Percentiles rank a stretch among this genome's conserved stretches.
Conservation (phyloP, 257 asterid genomes). For the Gentiana straminea region DNA sequence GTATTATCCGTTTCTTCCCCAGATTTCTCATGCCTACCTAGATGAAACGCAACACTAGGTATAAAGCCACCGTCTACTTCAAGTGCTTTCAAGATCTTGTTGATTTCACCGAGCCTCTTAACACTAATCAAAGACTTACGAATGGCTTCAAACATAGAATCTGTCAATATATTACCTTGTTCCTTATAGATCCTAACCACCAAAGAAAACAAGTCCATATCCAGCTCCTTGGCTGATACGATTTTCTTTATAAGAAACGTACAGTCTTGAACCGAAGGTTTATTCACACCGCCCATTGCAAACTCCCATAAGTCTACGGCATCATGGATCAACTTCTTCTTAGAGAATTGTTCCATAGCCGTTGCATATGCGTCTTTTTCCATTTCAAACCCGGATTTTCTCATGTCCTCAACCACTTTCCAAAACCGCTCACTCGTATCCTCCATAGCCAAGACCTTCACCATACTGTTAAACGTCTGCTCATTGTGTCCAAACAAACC, state of each 20-base stretch:
- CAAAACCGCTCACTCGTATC: constrained; percentile 49
- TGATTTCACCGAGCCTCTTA: constrained; percentile 56
- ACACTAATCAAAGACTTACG: constrained; percentile 67
- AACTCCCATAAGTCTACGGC: constrained; percentile 73
- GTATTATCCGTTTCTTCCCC: constrained; percentile 28
- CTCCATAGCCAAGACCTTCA: constrained; percentile 43
- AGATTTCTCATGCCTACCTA: constrained; percentile 40
- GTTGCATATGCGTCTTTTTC: constrained; percentile 39
- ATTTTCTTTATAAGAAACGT: constrained; percentile 68
- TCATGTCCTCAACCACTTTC: constrained; percentile 69
- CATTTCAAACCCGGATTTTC: constrained; percentile 48
- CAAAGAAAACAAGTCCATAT: constrained; percentile 44
- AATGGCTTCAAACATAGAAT: constrained; percentile 40
- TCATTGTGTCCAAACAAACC: constrained; percentile 42
- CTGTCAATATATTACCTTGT: constrained; percentile 41
- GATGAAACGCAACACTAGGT: constrained; percentile 45
- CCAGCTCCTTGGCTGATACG: constrained; percentile 55
- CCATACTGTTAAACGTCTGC: constrained; percentile 45
- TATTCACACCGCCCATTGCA: constrained; percentile 49
- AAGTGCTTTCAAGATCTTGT: constrained; percentile 41
- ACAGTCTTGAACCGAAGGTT: constrained; percentile 59
- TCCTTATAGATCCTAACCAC: constrained; percentile 48
- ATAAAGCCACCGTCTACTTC: constrained; percentile 40
- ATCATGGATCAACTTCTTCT: constrained; percentile 47
- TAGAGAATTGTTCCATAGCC: constrained; percentile 32